phyloP scores from a whole-genome alignment of 192 early-diverging fungal species.

The Obelidium mucronatum region DNA sequence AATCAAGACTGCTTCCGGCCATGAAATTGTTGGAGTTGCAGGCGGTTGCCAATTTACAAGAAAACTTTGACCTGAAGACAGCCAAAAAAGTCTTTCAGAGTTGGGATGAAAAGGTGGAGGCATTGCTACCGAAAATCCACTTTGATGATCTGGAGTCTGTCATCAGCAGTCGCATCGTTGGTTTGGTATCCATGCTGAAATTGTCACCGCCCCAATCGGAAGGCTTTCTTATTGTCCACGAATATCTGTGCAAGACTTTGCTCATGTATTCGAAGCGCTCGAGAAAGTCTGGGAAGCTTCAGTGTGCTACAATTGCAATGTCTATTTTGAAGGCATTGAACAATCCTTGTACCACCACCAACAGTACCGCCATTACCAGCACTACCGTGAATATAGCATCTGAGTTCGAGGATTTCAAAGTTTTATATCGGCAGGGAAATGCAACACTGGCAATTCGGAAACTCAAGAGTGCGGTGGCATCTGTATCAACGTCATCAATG shows the following conservation, averaged over 20 bases:
- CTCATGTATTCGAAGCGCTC: conserved; percentile 35
- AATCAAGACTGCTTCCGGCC: conserved; percentile 25
- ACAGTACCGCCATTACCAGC: not conserved
- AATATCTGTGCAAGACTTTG: conserved; percentile 16
- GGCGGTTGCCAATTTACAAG: not conserved
- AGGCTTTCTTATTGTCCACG: not conserved
- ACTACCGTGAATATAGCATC: no score
- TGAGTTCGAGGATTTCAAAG: conserved; percentile 38
- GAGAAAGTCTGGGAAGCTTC: conserved; percentile 37
- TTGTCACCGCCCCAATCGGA: not conserved
- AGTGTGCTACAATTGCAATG: conserved; percentile 38
- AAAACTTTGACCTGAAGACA: not conserved
- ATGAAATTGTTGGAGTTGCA: conserved; percentile 38
- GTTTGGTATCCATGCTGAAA: conserved; percentile 23
- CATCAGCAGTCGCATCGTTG: conserved; percentile 32
- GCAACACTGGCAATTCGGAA: conserved; percentile 39
- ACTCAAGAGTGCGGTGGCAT: conserved; percentile 34
- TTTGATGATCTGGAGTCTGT: conserved; percentile 44
- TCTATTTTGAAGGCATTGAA: conserved; percentile 29
- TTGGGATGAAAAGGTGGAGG: conserved; percentile 34
- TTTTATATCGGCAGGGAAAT: conserved; percentile 47
- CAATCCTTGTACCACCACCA: not conserved
- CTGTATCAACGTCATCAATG: not conserved
- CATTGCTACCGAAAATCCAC: conserved; percentile 11
- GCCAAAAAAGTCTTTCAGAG: conserved; percentile 19